phyloP scores from a whole-genome alignment of 768 basidiomycete species.

The Rhodosporidiobolus odoratus region DNA sequence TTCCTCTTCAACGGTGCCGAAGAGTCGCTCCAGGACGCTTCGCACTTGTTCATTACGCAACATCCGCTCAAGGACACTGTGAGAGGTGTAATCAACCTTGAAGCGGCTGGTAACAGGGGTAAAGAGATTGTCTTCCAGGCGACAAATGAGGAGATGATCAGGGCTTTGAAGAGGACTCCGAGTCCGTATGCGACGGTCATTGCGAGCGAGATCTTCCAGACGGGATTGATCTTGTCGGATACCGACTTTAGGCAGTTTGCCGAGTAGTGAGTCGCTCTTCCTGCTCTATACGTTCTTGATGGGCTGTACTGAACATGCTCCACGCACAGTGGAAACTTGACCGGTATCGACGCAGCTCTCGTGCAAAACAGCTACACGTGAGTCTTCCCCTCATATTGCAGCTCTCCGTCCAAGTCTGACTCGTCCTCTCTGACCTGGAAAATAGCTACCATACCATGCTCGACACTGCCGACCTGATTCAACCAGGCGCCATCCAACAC shows the following conservation, averaged over 20 bases:
- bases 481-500: conserved; percentile 70
- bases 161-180: conserved; percentile 78
- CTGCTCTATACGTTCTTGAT: no score
- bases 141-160: conserved; percentile 80
- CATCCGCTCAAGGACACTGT: conserved; percentile 61
- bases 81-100: conserved; percentile 80
- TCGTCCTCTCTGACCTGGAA: not conserved
- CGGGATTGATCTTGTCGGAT: conserved; percentile 82
- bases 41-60: conserved; percentile 82
- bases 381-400: conserved; percentile 43
- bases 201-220: conserved; percentile 87
- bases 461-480: conserved; percentile 7
- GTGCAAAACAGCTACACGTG: conserved; percentile 73
- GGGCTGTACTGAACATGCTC: not conserved
- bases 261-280: conserved; percentile 52
- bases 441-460: conserved; percentile 68
- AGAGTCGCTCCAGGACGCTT: conserved; percentile 89
- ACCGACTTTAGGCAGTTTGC: conserved; percentile 96
- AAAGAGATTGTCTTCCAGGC: conserved; percentile 92
- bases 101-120: conserved; percentile 84
- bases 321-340: conserved; percentile 55
- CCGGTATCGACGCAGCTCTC: conserved; percentile 90
- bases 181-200: conserved; percentile 81
- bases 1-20: conserved; percentile 94
- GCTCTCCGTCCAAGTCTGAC: not conserved